Evolutionary conservation across 805 yeast species (phyloP).

Genomic region (Kazachstania taianensis): DNA sequence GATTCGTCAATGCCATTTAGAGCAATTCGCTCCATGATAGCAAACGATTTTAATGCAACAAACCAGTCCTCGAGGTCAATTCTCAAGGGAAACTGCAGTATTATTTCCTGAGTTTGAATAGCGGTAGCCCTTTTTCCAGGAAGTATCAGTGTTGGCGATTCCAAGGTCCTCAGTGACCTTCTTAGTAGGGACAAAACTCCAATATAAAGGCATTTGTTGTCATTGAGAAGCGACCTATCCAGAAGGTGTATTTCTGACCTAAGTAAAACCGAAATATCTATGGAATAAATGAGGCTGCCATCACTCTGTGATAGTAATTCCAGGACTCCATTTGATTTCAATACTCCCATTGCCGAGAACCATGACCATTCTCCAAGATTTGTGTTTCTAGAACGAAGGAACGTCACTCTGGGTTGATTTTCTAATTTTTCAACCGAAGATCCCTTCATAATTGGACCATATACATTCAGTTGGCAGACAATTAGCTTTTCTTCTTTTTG

Average conservation of each 20-base stretch:
- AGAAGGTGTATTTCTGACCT: slow-evolving; percentile 54
- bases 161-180: slow-evolving; percentile 15
- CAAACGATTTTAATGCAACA: slow-evolving; percentile 54
- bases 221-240: slow-evolving; percentile 52
- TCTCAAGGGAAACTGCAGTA: slow-evolving; percentile 54
- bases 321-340: slow-evolving; percentile 52
- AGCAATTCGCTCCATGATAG: slow-evolving; percentile 40
- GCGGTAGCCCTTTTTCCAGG: not conserved
- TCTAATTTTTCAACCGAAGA: slow-evolving; percentile 9
- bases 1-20: slow-evolving; percentile 23
- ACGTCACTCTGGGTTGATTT: not conserved
- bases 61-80: slow-evolving; percentile 72
- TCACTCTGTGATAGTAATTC: slow-evolving; percentile 54
- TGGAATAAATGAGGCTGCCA: slow-evolving; percentile 49
- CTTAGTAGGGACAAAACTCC: slow-evolving; percentile 50
- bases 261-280: slow-evolving; percentile 43
- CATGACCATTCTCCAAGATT: slow-evolving; percentile 42
- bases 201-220: slow-evolving; percentile 47
- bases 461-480: slow-evolving; percentile 56
- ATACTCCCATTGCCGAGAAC: slow-evolving; percentile 64
- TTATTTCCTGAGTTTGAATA: slow-evolving; percentile 15
- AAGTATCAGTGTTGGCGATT: not conserved
- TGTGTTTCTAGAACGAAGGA: not conserved
- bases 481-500: slow-evolving; percentile 30
- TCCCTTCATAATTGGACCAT: slow-evolving; percentile 40